Conservation (phyloP, 768 basidiomycete species). For the Rhizopogon roseolus region DNA sequence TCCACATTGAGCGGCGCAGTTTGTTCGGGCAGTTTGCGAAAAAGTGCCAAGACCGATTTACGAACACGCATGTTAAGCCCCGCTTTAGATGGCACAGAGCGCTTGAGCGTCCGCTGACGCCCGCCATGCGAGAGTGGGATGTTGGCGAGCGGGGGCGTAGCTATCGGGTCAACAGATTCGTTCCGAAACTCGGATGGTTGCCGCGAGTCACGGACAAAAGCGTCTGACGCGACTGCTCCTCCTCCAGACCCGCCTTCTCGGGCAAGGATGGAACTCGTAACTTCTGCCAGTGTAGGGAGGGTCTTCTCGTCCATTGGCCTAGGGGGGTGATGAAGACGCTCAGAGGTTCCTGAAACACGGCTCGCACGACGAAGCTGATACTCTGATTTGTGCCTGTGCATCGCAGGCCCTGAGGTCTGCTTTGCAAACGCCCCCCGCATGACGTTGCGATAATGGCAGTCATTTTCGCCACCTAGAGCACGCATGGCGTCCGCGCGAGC, state of each 20-base stretch:
- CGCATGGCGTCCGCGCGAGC: slow-evolving; percentile 23
- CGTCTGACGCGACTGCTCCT: background rate
- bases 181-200: slow-evolving; percentile 1
- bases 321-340: background rate
- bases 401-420: slow-evolving; percentile 1
- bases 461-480: slow-evolving; percentile 12
- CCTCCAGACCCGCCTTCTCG: background rate
- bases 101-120: slow-evolving; percentile 8
- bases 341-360: background rate
- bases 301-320: background rate
- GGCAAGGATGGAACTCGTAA: slow-evolving; percentile 8
- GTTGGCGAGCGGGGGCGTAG: slow-evolving; percentile 3
- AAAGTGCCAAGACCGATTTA: slow-evolving; percentile 4
- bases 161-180: background rate
- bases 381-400: slow-evolving; percentile 9
- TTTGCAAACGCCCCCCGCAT: slow-evolving; percentile 11
- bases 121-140: slow-evolving; percentile 6
- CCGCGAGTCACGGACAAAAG: background rate
- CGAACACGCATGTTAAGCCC: slow-evolving; percentile 3
- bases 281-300: slow-evolving; percentile 15
- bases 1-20: background rate
- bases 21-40: background rate
- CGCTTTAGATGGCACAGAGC: slow-evolving; percentile 1
- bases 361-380: slow-evolving; percentile 2
- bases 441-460: slow-evolving; percentile 22